Conservation (phyloP, 2,329 filamentous ascomycete species). For the Paracorniculantispora psalliotae region DNA sequence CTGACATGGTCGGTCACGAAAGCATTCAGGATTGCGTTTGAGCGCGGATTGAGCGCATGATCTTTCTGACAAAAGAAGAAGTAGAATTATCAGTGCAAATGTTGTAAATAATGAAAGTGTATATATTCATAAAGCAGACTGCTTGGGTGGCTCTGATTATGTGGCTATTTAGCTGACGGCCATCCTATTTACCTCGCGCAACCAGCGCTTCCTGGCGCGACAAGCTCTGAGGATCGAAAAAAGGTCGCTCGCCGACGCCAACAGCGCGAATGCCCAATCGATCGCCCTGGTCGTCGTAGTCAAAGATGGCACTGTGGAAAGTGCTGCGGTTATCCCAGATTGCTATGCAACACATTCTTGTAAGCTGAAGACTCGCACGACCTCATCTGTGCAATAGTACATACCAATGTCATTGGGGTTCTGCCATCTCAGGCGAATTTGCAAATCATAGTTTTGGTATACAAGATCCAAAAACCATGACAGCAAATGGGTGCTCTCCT, state of each 20-base stretch:
- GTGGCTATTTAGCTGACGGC: too few relatives aligned
- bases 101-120: not conserved
- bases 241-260: conserved; percentile 50
- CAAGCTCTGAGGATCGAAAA: conserved; percentile 42
- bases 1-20: not conserved
- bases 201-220: conserved; percentile 11
- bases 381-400: too few relatives aligned
- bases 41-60: not conserved
- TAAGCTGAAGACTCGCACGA: too few relatives aligned
- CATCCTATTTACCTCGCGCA: not conserved
- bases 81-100: not conserved
- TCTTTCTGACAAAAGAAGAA: not conserved
- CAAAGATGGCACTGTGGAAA: conserved; percentile 50
- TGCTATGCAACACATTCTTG: conserved; percentile 25
- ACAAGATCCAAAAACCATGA: conserved; percentile 48
- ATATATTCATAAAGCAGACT: not conserved
- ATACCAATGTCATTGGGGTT: conserved; percentile 38
- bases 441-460: conserved; percentile 51
- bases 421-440: conserved; percentile 43
- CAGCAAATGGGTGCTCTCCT: conserved; percentile 44
- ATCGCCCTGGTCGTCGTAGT: conserved; percentile 44
- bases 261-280: conserved; percentile 46
- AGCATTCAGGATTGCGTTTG: not conserved
- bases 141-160: too few relatives aligned
- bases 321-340: conserved; percentile 57